phyloP scores from a whole-genome alignment of 768 basidiomycete genomes.

The Termitomyces sp. region DNA sequence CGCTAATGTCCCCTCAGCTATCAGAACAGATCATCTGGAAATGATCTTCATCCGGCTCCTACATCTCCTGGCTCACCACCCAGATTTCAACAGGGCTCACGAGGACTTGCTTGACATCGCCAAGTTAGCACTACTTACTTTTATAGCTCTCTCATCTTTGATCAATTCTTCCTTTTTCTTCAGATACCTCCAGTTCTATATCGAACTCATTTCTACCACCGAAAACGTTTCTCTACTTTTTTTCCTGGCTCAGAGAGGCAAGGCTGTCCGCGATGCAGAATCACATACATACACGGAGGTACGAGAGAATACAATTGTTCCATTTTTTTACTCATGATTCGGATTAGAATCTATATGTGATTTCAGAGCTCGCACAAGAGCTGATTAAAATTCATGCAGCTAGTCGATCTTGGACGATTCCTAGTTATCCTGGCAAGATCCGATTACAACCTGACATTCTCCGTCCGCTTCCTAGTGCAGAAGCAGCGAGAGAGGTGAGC shows the following conservation, averaged over 20 bases:
- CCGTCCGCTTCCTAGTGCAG: conserved; percentile 57
- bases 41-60: conserved; percentile 80
- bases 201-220: conserved; percentile 67
- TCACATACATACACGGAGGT: conserved; percentile 70
- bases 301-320: conserved; percentile 4
- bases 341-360: conserved; percentile 74
- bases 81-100: conserved; percentile 70
- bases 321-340: background rate
- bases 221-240: conserved; percentile 85
- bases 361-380: conserved; percentile 87
- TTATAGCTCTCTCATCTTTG: background rate
- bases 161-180: background rate
- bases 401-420: conserved; percentile 64
- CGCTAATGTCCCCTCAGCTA: conserved; percentile 24
- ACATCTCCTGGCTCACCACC: conserved; percentile 89
- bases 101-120: conserved; percentile 75
- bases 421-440: conserved; percentile 76
- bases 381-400: conserved; percentile 71
- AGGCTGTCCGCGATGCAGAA: conserved; percentile 80
- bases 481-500: conserved; percentile 57
- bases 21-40: conserved; percentile 68
- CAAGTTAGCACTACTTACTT: conserved; percentile 40
- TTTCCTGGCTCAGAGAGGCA: conserved; percentile 74
- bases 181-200: conserved; percentile 88
- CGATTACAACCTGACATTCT: conserved; percentile 81